These are phyloP conservation scores for Annona cherimola DNA, from an alignment of 164 flowering plant genomes.

Conservation along the genomic window DNA sequence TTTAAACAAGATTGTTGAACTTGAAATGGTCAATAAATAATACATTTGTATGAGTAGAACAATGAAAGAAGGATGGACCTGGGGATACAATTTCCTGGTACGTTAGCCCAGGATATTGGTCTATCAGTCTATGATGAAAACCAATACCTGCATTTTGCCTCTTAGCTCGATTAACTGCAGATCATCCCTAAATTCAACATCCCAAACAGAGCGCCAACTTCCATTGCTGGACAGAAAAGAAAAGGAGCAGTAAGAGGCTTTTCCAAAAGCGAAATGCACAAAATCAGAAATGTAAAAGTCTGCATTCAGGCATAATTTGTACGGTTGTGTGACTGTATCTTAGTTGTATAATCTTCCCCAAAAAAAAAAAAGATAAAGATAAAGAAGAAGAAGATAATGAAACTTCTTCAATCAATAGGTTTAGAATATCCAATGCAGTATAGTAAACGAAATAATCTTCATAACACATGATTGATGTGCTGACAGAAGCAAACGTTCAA, in stretches of 20 bases:
- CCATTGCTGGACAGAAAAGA: conserved; percentile 59
- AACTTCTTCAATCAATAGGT: too few species aligned
- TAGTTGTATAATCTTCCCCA: too few species aligned
- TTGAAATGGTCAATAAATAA: not conserved
- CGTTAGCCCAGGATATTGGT: not conserved
- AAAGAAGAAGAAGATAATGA: too few species aligned
- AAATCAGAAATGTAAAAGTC: too few species aligned
- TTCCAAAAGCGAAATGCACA: not conserved
- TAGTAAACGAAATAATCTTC: too few species aligned
- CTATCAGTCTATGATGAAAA: not conserved
- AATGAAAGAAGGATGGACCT: not conserved
- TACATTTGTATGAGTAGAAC: not conserved
- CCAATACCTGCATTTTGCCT: conserved; percentile 74
- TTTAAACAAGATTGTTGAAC: not conserved
- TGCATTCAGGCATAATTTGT: too few species aligned
- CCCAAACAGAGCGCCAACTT: conserved; percentile 92
- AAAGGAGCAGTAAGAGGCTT: not conserved
- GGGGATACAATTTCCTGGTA: not conserved
- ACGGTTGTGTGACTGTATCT: too few species aligned
- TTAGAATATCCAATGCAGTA: too few species aligned
- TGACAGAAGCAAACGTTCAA: too few species aligned
- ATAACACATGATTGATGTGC: too few species aligned
- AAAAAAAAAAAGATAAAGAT: too few species aligned
- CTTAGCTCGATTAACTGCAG: conserved; percentile 58
- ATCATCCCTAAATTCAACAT: conserved; percentile 74